Conservation (phyloP, 2,329 filamentous ascomycete genomes). For the Fusarium falciforme region DNA sequence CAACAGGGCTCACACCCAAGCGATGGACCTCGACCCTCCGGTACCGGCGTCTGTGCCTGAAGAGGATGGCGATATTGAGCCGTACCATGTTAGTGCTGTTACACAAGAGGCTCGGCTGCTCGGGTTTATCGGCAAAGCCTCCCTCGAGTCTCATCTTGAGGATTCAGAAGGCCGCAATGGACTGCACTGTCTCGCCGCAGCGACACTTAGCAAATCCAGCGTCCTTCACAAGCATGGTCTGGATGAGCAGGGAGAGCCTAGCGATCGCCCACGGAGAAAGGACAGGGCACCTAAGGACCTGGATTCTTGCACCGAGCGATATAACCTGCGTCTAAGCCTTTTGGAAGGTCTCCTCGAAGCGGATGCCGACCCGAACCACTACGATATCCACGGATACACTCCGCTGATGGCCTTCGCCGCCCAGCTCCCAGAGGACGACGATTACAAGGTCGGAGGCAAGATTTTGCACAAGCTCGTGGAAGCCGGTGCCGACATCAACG, state of each 20-base stretch:
- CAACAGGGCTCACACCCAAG: constrained; percentile 4
- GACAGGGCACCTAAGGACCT: constrained; percentile 34
- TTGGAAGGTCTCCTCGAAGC: constrained; percentile 48
- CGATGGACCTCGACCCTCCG: constrained; percentile 43
- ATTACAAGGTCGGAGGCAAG: constrained; percentile 58
- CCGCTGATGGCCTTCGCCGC: constrained; percentile 67
- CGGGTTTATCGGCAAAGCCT: constrained; percentile 30
- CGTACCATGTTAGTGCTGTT: constrained; percentile 16
- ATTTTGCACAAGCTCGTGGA: constrained; percentile 59
- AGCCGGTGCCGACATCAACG: constrained; percentile 58
- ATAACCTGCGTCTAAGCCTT: constrained; percentile 44
- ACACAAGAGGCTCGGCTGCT: constrained; percentile 39
- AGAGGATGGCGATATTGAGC: background rate
- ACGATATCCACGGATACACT: constrained; percentile 63
- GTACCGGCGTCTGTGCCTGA: background rate
- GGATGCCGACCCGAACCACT: constrained; percentile 63
- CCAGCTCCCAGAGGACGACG: constrained; percentile 62
- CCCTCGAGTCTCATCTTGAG: constrained; percentile 34
- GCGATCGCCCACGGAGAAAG: constrained; percentile 10
- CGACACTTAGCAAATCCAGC: constrained; percentile 56
- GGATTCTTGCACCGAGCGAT: constrained; percentile 48
- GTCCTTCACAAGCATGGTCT: constrained; percentile 49
- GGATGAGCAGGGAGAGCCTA: constrained; percentile 25
- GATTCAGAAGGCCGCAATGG: constrained; percentile 63
- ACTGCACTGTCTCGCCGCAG: constrained; percentile 68